phyloP scores from a whole-genome alignment of 2,329 filamentous ascomycete species.

The Davidsoniella neocaledoniae region DNA sequence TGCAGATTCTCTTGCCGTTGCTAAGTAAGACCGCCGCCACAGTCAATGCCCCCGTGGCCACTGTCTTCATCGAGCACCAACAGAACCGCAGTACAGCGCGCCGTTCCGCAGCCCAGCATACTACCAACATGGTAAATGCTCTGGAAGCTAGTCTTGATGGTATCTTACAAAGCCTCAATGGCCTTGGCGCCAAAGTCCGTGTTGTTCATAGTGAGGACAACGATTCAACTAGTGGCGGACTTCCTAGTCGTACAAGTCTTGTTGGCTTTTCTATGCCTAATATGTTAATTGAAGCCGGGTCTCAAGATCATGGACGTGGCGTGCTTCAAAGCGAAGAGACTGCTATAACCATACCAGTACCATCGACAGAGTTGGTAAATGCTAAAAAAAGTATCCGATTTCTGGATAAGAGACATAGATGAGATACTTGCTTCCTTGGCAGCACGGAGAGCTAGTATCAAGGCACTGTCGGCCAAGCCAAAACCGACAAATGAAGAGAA shows the following conservation, averaged over 20 bases:
- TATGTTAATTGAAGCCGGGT: no score
- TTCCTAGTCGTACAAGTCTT: no score
- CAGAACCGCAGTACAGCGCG: not conserved
- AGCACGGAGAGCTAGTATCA: not conserved
- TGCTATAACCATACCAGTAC: not conserved
- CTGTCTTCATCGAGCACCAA: conserved; percentile 9
- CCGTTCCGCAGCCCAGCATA: conserved; percentile 1
- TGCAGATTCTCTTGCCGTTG: conserved; percentile 5
- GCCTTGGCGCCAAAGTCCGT: not conserved
- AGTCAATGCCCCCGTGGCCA: not conserved
- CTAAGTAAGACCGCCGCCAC: not conserved
- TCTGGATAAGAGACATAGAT: conserved; percentile 6
- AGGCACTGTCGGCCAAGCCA: not conserved
- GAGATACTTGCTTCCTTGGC: not conserved
- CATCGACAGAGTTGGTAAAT: not conserved
- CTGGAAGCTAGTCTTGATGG: conserved; percentile 5
- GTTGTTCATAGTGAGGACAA: no score
- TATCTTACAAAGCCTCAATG: conserved; percentile 1
- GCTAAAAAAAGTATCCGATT: conserved; percentile 4
- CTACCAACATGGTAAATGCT: conserved; percentile 5
- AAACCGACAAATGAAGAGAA: not conserved
- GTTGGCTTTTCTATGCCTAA: no score
- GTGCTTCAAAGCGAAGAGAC: not conserved
- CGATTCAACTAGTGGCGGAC: no score
- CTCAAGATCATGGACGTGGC: not conserved